Conservation (phyloP, 148 eudicot species). For the Camellia granthamiana region DNA sequence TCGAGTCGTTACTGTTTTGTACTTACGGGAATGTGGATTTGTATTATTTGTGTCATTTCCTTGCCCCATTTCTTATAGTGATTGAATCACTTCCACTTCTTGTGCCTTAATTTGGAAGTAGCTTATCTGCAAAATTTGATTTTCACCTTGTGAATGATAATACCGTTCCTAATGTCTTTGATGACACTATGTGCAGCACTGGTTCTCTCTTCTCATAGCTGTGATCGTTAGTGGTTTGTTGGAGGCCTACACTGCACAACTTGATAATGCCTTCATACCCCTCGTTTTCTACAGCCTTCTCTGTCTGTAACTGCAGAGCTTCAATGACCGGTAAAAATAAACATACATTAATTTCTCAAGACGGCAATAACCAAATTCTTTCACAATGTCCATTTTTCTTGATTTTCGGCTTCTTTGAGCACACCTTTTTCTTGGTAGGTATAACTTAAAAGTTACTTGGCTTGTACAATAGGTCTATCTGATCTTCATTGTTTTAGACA, state of each 20-base stretch:
- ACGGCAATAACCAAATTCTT: conserved; percentile 8
- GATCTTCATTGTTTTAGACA: background rate
- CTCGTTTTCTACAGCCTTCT: conserved; percentile 89
- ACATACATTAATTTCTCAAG: background rate
- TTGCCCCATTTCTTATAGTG: background rate
- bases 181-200: conserved; percentile 55
- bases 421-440: background rate
- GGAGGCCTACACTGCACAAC: conserved; percentile 98
- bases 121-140: background rate
- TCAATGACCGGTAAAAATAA: conserved; percentile 4
- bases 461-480: background rate
- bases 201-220: conserved; percentile 82
- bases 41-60: background rate
- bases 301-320: conserved; percentile 43
- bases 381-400: background rate
- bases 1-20: no score
- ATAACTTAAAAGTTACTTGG: background rate
- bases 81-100: background rate
- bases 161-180: conserved; percentile 1
- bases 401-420: background rate
- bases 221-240: conserved; percentile 85
- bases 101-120: background rate
- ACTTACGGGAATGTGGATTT: no score
- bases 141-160: background rate
- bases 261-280: conserved; percentile 97